Evolutionary conservation across 1,284 basidiomycete genomes (phyloP).

Genomic region (Peniophora sp.): DNA sequence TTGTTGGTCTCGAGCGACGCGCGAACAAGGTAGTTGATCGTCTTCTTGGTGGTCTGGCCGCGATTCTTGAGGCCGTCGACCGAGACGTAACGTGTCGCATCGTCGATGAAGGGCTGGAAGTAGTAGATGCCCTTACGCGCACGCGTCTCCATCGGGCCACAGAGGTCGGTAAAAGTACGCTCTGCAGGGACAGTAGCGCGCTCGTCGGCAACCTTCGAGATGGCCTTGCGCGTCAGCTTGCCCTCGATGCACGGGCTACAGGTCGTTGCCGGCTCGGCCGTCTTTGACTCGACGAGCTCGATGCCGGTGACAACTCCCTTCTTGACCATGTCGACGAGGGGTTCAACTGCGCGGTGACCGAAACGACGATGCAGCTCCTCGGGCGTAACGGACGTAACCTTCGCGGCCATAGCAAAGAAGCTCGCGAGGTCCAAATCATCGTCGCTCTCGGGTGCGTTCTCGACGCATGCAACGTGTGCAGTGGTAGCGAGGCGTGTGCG

Average conservation of each 20-base stretch:
- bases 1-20: not conserved
- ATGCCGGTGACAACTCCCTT: slow-evolving; percentile 2
- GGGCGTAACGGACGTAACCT: slow-evolving; percentile 16
- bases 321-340: slow-evolving; percentile 8
- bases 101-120: not conserved
- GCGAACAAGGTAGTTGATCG: not conserved
- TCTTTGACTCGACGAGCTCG: slow-evolving; percentile 3
- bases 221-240: not conserved
- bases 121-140: not conserved
- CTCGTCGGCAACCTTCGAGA: not conserved
- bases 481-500: too few species aligned
- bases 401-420: slow-evolving; percentile 6
- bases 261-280: too few species aligned
- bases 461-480: too few species aligned
- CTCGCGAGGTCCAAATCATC: not conserved
- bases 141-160: not conserved
- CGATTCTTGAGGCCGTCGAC: not conserved
- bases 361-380: slow-evolving; percentile 21
- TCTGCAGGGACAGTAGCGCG: not conserved
- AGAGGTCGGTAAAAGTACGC: not conserved
- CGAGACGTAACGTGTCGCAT: not conserved
- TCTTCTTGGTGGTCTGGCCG: not conserved
- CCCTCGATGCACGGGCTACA: not conserved
- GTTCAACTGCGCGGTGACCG: slow-evolving; percentile 13
- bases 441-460: slow-evolving; percentile 10